Base-by-base conservation (phyloP, 2,329 filamentous ascomycete genomes). In the Diaporthe velutina region DNA sequence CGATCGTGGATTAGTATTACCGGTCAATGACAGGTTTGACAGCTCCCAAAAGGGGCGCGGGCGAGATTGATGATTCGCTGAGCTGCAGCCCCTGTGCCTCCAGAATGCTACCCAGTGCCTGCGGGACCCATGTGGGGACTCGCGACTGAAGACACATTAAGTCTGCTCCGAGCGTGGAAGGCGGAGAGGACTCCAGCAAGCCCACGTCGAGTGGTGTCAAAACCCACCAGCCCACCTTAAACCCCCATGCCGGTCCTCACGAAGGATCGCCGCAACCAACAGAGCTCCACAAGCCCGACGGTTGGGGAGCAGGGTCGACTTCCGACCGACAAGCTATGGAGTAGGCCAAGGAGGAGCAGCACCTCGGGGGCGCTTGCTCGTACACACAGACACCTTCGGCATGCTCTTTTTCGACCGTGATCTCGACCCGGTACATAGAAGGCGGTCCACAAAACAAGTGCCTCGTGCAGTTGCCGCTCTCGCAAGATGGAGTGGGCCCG, bases 11-110 rank as follows among this genome's bases (percentile, higher is more conserved):
- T 28, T 54, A 40, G 48, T 54, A 54, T 75, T 66, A 70, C 66
- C 40, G 33, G 52, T 52, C 38, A 74, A 28, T 75, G 74, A 75
- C 74, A 75, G 74, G 55, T 75, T 73, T 73, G 74, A 75, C 74
- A 75, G 71, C 50, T 75, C 54, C 67, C 45, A 52, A 30, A 38
- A 45, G 58, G 50, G 25, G 28, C 38, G 17, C 35, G 30, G 45
- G 73, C 73, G 68, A 67, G 58, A 17, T 50, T 67, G n/a, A 35
- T 57, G 48, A 66, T 66, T 48, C 60, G 68, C 61, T n/a, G 45
- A 38, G 38, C 25, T 40, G 66, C 61, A 54, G 30, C 22, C 66
- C 66, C 45, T 42, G 54, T 50, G 19, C 33, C 38, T 55, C 35
- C 50, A 40, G 50, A 54, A 52, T 28, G 28, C 33, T 42, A 30